phyloP scores from a whole-genome alignment of 768 basidiomycete species.

The Tulasnella sp. region DNA sequence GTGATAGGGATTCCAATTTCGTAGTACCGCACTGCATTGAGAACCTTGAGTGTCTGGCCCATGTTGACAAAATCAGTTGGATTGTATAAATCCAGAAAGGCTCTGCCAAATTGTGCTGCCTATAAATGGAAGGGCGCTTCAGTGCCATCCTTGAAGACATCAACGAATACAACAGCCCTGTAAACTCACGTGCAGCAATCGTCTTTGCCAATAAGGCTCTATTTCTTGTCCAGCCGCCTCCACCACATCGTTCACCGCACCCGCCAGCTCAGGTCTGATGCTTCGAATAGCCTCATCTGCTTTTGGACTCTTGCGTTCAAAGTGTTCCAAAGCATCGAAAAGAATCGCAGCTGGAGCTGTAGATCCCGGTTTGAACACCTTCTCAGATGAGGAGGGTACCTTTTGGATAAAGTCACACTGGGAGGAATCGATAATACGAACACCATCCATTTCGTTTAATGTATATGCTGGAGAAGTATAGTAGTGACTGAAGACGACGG shows the following conservation, averaged over 20 bases:
- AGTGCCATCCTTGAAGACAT: not conserved
- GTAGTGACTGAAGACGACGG: conserved; percentile 43
- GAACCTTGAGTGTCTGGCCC: conserved; percentile 83
- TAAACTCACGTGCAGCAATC: conserved; percentile 57
- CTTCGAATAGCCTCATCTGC: conserved; percentile 85
- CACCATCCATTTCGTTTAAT: conserved; percentile 79
- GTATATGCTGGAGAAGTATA: conserved; percentile 65
- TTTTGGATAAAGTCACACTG: conserved; percentile 84
- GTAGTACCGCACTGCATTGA: conserved; percentile 84
- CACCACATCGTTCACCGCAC: conserved; percentile 82
- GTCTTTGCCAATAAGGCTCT: conserved; percentile 81
- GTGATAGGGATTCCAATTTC: conserved; percentile 91
- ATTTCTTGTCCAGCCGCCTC: conserved; percentile 89
- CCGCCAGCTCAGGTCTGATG: conserved; percentile 72
- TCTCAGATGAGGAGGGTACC: conserved; percentile 69
- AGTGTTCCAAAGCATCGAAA: conserved; percentile 85
- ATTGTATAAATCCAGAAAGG: conserved; percentile 86
- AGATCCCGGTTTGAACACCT: conserved; percentile 87
- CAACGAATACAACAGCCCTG: not conserved
- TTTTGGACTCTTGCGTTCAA: conserved; percentile 70
- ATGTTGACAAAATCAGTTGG: conserved; percentile 85
- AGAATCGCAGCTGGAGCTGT: conserved; percentile 83
- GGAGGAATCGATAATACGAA: conserved; percentile 68
- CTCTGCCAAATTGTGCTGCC: conserved; percentile 95
- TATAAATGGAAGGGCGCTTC: conserved; percentile 23